Conservation (phyloP, 2,329 filamentous ascomycete genomes). For the Leptodontidium sp. region DNA sequence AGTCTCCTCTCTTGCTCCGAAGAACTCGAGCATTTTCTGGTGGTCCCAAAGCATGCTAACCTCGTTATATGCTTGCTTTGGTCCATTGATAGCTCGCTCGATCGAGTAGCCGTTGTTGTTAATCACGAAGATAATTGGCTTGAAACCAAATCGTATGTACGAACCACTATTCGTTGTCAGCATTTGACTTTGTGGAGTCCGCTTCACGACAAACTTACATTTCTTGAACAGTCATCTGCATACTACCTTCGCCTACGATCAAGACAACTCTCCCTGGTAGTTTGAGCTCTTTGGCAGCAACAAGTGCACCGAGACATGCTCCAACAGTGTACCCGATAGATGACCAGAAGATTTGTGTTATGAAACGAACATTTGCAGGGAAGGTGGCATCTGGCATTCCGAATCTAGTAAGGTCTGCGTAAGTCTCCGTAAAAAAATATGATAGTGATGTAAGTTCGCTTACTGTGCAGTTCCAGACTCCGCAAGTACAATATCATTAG, state of each 20-base stretch:
- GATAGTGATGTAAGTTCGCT: background rate
- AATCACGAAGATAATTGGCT: conserved; percentile 60
- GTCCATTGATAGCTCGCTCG: conserved; percentile 64
- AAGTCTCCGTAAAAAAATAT: background rate
- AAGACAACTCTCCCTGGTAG: conserved; percentile 58
- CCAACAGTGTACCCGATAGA: conserved; percentile 69
- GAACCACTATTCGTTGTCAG: conserved; percentile 8
- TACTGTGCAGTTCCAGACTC: conserved; percentile 65
- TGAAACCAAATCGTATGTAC: conserved; percentile 30
- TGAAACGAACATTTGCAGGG: conserved; percentile 56
- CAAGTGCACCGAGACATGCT: conserved; percentile 61
- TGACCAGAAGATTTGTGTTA: conserved; percentile 64
- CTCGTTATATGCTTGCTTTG: conserved; percentile 62
- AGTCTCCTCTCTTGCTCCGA: conserved; percentile 55
- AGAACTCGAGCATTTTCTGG: conserved; percentile 56
- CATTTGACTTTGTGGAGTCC: background rate
- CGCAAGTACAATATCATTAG: conserved; percentile 63
- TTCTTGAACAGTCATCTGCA: conserved; percentile 73
- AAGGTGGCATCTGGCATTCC: conserved; percentile 61
- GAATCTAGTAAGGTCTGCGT: conserved; percentile 36
- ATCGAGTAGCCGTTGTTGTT: conserved; percentile 69
- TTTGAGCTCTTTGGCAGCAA: conserved; percentile 59
- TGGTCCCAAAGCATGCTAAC: conserved; percentile 60
- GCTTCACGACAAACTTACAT: conserved; percentile 45
- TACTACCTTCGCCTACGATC: conserved; percentile 69